phyloP scores from a whole-genome alignment of 352 stramenopile species.

The Globisporangium spinosum region DNA sequence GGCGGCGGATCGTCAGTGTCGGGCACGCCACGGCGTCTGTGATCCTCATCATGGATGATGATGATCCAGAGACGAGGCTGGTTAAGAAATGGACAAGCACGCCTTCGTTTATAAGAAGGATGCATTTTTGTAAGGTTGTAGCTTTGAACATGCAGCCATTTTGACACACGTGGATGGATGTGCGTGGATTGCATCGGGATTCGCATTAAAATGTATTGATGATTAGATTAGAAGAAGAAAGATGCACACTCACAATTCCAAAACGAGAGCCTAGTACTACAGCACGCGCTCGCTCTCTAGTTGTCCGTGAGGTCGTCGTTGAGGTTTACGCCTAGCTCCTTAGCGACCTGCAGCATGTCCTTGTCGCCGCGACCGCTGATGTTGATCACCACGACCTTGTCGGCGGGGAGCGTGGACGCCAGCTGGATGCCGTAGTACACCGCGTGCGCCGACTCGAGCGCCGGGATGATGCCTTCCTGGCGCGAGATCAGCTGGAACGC shows the following conservation, averaged over 20 bases:
- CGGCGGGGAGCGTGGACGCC: constrained; percentile 81
- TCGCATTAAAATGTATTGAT: not conserved
- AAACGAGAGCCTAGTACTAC: not conserved
- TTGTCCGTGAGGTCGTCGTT: constrained; percentile 82
- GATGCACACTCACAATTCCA: not conserved
- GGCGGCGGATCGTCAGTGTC: not conserved
- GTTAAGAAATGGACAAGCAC: not conserved
- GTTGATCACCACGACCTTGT: constrained; percentile 96
- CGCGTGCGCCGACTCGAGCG: constrained; percentile 95
- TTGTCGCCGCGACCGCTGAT: constrained; percentile 98
- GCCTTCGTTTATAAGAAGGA: constrained; percentile 1
- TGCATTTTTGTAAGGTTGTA: not conserved
- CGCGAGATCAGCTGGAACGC: constrained; percentile 94
- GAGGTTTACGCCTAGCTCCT: constrained; percentile 93
- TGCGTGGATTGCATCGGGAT: not conserved
- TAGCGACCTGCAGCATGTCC: constrained; percentile 98
- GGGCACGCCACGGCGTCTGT: constrained; percentile 14
- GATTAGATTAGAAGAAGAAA: constrained; percentile 6
- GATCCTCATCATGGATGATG: not conserved
- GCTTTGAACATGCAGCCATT: constrained; percentile 4
- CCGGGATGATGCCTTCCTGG: constrained; percentile 97
- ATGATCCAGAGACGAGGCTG: not conserved
- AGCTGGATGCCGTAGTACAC: constrained; percentile 94
- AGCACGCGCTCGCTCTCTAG: constrained; percentile 13
- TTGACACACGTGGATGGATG: not conserved